These are phyloP conservation scores for Iberis amara DNA, from an alignment of 441 rosid genomes.

Conservation along the genomic window DNA sequence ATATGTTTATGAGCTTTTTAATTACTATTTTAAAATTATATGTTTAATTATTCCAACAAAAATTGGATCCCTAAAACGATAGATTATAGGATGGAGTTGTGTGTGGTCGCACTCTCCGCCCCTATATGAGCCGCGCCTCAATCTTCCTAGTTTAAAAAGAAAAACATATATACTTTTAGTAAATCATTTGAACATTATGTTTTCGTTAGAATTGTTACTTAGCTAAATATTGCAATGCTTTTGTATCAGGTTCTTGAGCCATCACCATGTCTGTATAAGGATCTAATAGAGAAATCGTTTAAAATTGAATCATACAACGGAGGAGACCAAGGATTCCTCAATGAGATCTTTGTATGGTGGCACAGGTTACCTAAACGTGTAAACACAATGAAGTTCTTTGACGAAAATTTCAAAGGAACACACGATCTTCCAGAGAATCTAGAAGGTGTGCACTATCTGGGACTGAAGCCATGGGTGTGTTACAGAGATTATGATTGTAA, in stretches of 20 bases:
- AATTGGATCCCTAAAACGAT: too few species aligned
- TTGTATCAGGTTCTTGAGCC: slow-evolving; percentile 66
- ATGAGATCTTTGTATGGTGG: slow-evolving; percentile 77
- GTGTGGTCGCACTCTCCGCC: too few species aligned
- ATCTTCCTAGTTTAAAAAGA: too few species aligned
- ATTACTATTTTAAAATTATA: too few species aligned
- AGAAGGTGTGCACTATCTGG: slow-evolving; percentile 53
- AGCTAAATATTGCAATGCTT: too few species aligned
- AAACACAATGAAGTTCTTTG: slow-evolving; percentile 43
- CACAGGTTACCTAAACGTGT: slow-evolving; percentile 50
- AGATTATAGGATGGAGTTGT: too few species aligned
- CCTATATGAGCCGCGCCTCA: too few species aligned
- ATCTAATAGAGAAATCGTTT: slow-evolving; percentile 37
- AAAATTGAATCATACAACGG: slow-evolving; percentile 51
- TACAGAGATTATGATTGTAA: slow-evolving; percentile 75
- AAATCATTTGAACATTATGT: too few species aligned
- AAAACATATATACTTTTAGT: too few species aligned
- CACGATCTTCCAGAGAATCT: slow-evolving; percentile 26
- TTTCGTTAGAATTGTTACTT: too few species aligned
- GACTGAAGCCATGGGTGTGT: slow-evolving; percentile 81
- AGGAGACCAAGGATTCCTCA: slow-evolving; percentile 75
- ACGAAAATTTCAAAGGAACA: background rate
- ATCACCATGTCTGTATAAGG: slow-evolving; percentile 45
- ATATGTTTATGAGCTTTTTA: too few species aligned
- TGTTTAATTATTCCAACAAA: too few species aligned